Percentiles rank a stretch among this genome's conserved stretches.
Conservation (phyloP, 345 rosid genomes). For the Bruguiera gymnorhiza region DNA sequence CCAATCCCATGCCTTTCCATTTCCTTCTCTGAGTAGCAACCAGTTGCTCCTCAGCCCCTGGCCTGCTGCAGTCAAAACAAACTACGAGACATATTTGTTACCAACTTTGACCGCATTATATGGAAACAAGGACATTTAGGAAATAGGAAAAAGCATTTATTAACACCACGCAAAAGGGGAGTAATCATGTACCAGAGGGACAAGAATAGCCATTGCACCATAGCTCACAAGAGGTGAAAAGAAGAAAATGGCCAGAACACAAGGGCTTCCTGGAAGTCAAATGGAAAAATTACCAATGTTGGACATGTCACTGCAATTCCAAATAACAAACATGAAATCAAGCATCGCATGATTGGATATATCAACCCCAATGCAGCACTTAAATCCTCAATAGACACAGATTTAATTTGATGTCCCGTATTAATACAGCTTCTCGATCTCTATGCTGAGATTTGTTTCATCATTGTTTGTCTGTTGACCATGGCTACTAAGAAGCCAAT, state of each 20-base stretch:
- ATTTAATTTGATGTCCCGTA: no score
- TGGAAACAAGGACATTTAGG: neutral
- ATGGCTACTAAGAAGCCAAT: no score
- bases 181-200: slow-evolving; percentile 62
- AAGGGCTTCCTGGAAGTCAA: slow-evolving; percentile 80
- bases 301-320: neutral
- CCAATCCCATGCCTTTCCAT: slow-evolving; percentile 52
- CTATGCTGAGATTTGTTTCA: no score
- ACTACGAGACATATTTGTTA: slow-evolving; percentile 48
- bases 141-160: neutral
- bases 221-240: slow-evolving; percentile 87
- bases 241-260: slow-evolving; percentile 83
- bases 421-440: no score
- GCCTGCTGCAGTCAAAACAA: slow-evolving; percentile 84
- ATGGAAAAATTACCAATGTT: slow-evolving; percentile 1
- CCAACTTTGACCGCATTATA: slow-evolving; percentile 5
- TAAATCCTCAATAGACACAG: no score
- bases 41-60: slow-evolving; percentile 59
- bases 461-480: no score
- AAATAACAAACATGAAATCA: no score
- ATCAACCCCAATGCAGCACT: no score
- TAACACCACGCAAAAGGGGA: neutral
- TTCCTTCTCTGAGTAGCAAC: slow-evolving; percentile 43
- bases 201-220: slow-evolving; percentile 85
- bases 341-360: no score